Base-by-base conservation (phyloP, 2,329 filamentous ascomycete species). In the Chaetomium globosum region DNA sequence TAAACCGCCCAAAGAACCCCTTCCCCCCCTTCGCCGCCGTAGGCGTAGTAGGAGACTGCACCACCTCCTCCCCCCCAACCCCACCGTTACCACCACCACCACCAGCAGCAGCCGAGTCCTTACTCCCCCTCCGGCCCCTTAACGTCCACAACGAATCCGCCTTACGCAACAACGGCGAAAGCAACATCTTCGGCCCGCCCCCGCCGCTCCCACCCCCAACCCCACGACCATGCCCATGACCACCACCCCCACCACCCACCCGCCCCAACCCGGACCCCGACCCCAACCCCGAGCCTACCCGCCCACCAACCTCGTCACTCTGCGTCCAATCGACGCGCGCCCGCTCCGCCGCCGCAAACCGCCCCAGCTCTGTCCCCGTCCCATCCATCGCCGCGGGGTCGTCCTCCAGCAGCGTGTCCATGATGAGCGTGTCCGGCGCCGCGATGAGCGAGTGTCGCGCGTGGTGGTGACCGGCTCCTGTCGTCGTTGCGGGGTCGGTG, bases 251-350 rank as follows among this genome's bases (percentile, higher is more conserved):
- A 9, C 23, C 16, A 9, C n/a, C n/a, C n/a, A 12, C 13, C 10
- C 12, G 31, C 7, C 31, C 31, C 31, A 8, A 10, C 31, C 7
- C 31, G 1, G 31, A 7, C 31, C 7, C 31, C 9, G 31, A 7
- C 31, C 7, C 31, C 31, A 6, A 7, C 23, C 49, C 49, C 23
- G 7, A 10, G 1, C n/a, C 28, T 1, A 13, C 23, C n/a, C 49
- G 12, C 21, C 9, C 49, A 12, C 23, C 51, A 13, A 2, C 9
- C 73, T 86, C 82, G 67, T 87, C 85, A 70, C 80, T 82, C 72
- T 87, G 85, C 33, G 83, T 82, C 85, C 85, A 88, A 73, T 87
- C 84, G 63, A 82, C 81, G 36, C 80, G 77, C 33, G 61, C 59
- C 10, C 65, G 61, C 19, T 65, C 64, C 12, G 56, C 10, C n/a